Conservation (phyloP, 495 filamentous ascomycete species). For the Platismatia glauca region DNA sequence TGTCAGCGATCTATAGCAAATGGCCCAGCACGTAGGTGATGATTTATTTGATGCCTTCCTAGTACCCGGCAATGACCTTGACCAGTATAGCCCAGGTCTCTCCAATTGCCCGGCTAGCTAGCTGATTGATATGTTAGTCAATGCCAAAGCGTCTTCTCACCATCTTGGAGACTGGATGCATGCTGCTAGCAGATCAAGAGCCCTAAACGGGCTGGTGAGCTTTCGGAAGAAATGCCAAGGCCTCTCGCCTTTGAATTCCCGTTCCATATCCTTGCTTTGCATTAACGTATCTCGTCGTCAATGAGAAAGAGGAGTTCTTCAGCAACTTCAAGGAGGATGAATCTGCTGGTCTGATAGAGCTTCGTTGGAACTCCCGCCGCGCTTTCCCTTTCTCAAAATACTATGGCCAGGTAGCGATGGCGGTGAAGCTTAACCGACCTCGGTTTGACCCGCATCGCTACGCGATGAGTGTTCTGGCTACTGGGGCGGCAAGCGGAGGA, state of each 20-base stretch:
- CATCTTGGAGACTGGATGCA: not conserved
- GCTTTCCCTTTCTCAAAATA: not conserved
- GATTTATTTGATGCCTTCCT: not conserved
- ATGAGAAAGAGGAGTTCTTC: not conserved
- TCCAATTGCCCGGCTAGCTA: not conserved
- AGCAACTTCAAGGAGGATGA: not conserved
- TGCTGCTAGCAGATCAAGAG: not conserved
- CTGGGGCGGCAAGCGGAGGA: slow-evolving; percentile 6
- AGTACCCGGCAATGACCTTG: not conserved
- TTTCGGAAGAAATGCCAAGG: too few species aligned
- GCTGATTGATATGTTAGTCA: not conserved
- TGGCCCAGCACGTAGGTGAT: not conserved
- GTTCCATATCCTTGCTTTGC: not conserved
- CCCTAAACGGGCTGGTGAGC: not conserved
- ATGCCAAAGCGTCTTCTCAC: not conserved
- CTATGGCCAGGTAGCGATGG: not conserved
- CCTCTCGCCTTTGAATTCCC: not conserved
- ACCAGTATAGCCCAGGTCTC: not conserved
- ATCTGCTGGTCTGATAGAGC: not conserved
- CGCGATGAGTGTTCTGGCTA: not conserved
- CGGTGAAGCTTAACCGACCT: not conserved
- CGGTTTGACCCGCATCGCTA: not conserved
- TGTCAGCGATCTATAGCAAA: not conserved
- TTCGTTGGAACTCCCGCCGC: not conserved
- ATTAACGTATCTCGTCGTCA: not conserved